These are phyloP conservation scores for Mycena crocata DNA, from an alignment of 768 basidiomycete species.

Conservation along the genomic window DNA sequence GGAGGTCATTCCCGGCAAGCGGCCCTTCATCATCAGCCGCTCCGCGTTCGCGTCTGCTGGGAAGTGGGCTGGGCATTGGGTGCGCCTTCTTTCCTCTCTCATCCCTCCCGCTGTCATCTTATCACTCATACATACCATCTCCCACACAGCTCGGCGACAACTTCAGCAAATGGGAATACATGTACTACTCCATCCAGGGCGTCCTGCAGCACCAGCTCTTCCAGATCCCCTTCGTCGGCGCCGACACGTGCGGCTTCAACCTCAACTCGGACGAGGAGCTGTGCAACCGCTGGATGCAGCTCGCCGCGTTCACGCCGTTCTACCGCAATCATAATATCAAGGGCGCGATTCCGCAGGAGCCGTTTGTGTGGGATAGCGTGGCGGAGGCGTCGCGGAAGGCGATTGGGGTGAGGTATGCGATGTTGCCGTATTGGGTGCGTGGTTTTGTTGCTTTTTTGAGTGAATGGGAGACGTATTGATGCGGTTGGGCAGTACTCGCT, in stretches of 20 bases:
- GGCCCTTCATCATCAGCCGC: constrained; percentile 79
- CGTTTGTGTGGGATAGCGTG: constrained; percentile 85
- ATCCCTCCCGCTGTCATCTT: neutral
- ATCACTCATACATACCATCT: neutral
- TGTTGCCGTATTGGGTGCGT: constrained; percentile 85
- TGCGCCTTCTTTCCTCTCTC: constrained; percentile 40
- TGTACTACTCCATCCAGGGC: constrained; percentile 78
- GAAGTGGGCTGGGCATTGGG: constrained; percentile 81
- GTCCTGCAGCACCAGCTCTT: constrained; percentile 86
- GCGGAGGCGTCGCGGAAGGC: constrained; percentile 79
- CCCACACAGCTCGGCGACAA: constrained; percentile 78
- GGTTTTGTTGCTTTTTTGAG: neutral
- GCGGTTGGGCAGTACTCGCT: constrained; percentile 69
- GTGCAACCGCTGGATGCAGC: constrained; percentile 88
- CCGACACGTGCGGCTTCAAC: constrained; percentile 79
- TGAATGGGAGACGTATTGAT: constrained; percentile 10
- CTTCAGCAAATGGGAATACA: constrained; percentile 78
- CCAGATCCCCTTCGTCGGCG: constrained; percentile 87
- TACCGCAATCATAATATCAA: constrained; percentile 81
- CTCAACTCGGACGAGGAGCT: constrained; percentile 84
- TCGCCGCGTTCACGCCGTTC: constrained; percentile 87
- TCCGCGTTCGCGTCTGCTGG: constrained; percentile 78
- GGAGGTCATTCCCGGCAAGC: constrained; percentile 63
- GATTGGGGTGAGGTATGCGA: constrained; percentile 74
- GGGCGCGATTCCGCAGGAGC: constrained; percentile 80